Conservation (phyloP, 2,329 filamentous ascomycete species). For the Neurospora sp. region DNA sequence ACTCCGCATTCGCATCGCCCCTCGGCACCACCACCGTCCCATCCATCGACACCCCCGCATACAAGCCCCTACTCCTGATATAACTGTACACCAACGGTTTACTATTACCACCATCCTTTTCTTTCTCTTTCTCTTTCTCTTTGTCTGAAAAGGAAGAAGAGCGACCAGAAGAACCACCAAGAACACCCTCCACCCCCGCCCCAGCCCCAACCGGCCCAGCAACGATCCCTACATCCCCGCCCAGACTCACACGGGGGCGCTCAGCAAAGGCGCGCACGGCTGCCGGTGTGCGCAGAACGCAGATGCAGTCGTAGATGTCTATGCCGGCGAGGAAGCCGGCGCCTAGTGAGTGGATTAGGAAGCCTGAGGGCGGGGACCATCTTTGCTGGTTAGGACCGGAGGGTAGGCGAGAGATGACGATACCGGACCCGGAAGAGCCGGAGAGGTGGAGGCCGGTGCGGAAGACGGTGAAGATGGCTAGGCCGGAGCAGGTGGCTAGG, state of each 20-base stretch:
- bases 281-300: slow-evolving; percentile 60
- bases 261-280: slow-evolving; percentile 57
- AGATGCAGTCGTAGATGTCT: slow-evolving; percentile 68
- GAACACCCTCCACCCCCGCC: slow-evolving; percentile 37
- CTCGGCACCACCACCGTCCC: slow-evolving; percentile 69
- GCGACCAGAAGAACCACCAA: not conserved
- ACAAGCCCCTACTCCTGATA: slow-evolving; percentile 70
- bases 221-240: slow-evolving; percentile 59
- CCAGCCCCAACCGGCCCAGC: slow-evolving; percentile 51
- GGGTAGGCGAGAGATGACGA: slow-evolving; percentile 45
- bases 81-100: slow-evolving; percentile 62
- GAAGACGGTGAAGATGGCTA: slow-evolving; percentile 55
- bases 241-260: slow-evolving; percentile 54
- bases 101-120: not conserved
- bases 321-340: slow-evolving; percentile 63
- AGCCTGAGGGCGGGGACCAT: slow-evolving; percentile 66
- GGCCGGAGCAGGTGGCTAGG: slow-evolving; percentile 44
- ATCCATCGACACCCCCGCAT: slow-evolving; percentile 70
- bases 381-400: slow-evolving; percentile 27
- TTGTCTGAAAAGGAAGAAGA: not conserved
- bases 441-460: slow-evolving; percentile 47
- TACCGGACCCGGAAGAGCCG: slow-evolving; percentile 48
- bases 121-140: not conserved
- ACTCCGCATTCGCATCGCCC: slow-evolving; percentile 67
- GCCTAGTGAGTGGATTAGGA: slow-evolving; percentile 60